These are phyloP conservation scores for Dendrobium chrysotoxum DNA, from an alignment of 106 monocot species.

Conservation along the genomic window DNA sequence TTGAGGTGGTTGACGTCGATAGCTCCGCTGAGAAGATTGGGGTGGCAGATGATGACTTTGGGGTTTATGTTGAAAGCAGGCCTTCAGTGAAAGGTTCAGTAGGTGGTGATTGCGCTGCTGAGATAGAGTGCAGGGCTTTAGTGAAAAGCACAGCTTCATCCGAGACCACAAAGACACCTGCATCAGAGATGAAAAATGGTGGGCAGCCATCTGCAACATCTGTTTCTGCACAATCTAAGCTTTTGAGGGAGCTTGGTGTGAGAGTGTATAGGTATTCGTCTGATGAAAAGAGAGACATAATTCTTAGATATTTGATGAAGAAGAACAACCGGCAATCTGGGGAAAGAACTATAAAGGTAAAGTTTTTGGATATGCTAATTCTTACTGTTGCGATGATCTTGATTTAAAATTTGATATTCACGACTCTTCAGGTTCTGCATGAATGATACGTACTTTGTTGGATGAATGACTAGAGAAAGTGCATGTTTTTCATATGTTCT, in stretches of 20 bases:
- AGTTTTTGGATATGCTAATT: neutral
- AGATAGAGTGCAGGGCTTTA: neutral
- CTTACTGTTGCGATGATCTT: neutral
- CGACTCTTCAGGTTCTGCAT: neutral
- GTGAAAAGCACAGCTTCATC: neutral
- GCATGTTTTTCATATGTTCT: neutral
- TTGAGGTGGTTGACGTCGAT: conserved; percentile 34
- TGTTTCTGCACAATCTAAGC: conserved; percentile 14
- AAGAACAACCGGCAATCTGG: conserved; percentile 22
- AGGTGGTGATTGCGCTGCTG: neutral
- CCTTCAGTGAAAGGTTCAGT: neutral
- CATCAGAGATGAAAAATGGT: neutral
- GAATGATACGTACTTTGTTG: neutral
- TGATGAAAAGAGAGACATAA: conserved; percentile 50
- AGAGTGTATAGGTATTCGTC: conserved; percentile 27
- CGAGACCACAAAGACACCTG: neutral
- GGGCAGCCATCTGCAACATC: conserved; percentile 9
- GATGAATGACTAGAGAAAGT: neutral
- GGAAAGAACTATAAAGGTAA: conserved; percentile 31
- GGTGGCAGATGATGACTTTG: neutral
- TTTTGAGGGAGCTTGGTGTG: conserved; percentile 32
- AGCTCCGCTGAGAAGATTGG: conserved; percentile 14
- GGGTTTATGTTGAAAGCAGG: neutral
- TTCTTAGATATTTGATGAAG: conserved; percentile 41
- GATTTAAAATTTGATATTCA: neutral